These are phyloP conservation scores for Nicotiana sylvestris DNA, from an alignment of 257 asterid genomes.

Conservation along the genomic window DNA sequence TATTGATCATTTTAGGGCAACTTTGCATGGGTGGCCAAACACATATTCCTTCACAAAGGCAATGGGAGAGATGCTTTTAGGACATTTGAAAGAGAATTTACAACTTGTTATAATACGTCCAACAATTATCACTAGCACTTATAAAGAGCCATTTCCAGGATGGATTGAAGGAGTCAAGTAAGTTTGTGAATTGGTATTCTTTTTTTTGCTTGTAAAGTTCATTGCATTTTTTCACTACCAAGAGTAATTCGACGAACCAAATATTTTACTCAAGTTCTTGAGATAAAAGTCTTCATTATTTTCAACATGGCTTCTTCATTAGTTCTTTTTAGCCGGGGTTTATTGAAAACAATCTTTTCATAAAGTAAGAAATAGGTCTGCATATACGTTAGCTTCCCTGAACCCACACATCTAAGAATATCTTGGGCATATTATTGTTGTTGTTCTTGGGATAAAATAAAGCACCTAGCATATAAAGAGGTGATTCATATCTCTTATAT, in stretches of 20 bases:
- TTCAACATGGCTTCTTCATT: too few species aligned
- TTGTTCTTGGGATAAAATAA: background rate
- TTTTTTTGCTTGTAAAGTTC: too few species aligned
- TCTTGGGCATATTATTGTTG: too few species aligned
- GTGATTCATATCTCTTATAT: background rate
- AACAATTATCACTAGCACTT: slow-evolving; percentile 52
- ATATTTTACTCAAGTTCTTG: background rate
- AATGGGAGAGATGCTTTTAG: slow-evolving; percentile 62
- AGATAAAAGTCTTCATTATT: background rate
- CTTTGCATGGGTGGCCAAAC: slow-evolving; percentile 62
- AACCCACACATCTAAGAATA: too few species aligned
- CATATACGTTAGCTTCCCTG: too few species aligned
- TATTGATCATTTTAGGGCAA: slow-evolving; percentile 28
- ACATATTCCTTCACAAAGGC: slow-evolving; percentile 69
- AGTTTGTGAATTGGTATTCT: too few species aligned
- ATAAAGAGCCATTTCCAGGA: slow-evolving; percentile 51
- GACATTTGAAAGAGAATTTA: slow-evolving; percentile 24
- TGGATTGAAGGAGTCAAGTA: slow-evolving; percentile 71
- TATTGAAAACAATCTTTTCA: too few species aligned
- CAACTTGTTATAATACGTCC: slow-evolving; percentile 47
- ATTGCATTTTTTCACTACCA: background rate
- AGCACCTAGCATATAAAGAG: background rate
- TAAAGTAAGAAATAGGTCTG: too few species aligned
- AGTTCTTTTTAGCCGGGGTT: too few species aligned
- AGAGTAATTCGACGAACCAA: background rate